phyloP scores from a whole-genome alignment of 371 early-diverging fungal species.

The Sporodiniella umbellata region DNA sequence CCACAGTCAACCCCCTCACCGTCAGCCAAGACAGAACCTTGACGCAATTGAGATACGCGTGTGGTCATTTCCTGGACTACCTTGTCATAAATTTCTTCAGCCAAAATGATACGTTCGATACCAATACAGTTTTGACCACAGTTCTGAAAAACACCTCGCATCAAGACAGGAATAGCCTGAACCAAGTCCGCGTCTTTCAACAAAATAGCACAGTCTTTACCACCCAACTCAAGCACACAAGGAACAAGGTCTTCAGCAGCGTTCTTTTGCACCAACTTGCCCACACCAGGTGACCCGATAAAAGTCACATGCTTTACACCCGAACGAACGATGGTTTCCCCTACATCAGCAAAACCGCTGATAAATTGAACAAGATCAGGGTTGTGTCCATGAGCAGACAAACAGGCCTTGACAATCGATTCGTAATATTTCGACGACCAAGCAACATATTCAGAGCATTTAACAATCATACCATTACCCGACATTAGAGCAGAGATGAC shows the following conservation, averaged over 20 bases:
- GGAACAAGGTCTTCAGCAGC: constrained; percentile 78
- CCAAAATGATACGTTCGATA: constrained; percentile 72
- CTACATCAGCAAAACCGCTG: constrained; percentile 78
- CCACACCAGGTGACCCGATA: constrained; percentile 83
- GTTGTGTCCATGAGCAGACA: constrained; percentile 68
- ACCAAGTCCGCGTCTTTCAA: constrained; percentile 70
- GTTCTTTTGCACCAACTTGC: constrained; percentile 70
- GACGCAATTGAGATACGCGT: constrained; percentile 57
- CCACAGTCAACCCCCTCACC: constrained; percentile 75
- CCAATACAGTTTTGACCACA: constrained; percentile 89
- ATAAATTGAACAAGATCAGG: constrained; percentile 78
- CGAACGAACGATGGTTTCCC: constrained; percentile 63
- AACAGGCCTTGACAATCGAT: constrained; percentile 60
- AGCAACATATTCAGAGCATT: constrained; percentile 82
- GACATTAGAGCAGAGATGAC: constrained; percentile 82
- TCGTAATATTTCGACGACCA: constrained; percentile 74
- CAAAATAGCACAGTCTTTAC: constrained; percentile 82
- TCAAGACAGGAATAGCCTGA: constrained; percentile 65
- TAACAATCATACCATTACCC: constrained; percentile 83
- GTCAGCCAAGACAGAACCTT: constrained; percentile 70
- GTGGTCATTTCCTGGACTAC: constrained; percentile 59
- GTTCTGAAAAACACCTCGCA: constrained; percentile 84
- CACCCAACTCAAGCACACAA: constrained; percentile 87
- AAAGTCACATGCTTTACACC: constrained; percentile 80
- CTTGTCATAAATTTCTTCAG: constrained; percentile 63